phyloP scores from a whole-genome alignment of 441 rosid genomes.

The Corymbia citriodora region DNA sequence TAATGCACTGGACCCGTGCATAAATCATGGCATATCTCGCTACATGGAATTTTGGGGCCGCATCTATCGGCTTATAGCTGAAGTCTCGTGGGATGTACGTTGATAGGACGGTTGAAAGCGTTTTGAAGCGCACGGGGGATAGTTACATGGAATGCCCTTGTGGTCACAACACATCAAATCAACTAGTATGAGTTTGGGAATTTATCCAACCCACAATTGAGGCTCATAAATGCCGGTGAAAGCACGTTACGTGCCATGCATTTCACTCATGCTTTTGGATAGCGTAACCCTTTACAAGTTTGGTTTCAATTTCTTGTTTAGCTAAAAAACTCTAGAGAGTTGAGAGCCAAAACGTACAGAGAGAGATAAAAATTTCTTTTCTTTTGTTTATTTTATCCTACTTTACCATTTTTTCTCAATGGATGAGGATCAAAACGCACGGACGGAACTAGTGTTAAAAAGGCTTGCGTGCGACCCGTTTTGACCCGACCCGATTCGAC shows the following conservation, averaged over 20 bases:
- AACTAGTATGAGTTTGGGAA: neutral
- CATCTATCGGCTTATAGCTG: neutral
- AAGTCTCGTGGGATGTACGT: neutral
- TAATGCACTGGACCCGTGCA: neutral
- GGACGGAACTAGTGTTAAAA: too few relatives aligned
- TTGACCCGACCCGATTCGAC: too few relatives aligned
- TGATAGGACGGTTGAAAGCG: neutral
- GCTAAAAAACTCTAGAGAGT: too few relatives aligned
- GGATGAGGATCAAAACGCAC: too few relatives aligned
- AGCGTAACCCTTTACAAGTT: too few relatives aligned
- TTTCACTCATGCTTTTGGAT: neutral
- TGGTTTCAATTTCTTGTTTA: too few relatives aligned
- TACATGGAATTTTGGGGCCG: neutral
- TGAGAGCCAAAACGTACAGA: too few relatives aligned
- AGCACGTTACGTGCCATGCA: neutral
- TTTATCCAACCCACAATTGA: neutral
- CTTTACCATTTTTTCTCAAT: too few relatives aligned
- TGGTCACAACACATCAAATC: neutral
- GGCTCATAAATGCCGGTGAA: neutral
- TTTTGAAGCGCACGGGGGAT: neutral
- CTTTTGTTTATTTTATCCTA: too few relatives aligned
- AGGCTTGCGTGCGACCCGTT: too few relatives aligned
- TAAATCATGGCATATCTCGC: neutral
- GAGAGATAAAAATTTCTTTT: too few relatives aligned
- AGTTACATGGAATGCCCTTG: neutral